Conservation (phyloP, 441 rosid genomes). For the Populus tomentosa region DNA sequence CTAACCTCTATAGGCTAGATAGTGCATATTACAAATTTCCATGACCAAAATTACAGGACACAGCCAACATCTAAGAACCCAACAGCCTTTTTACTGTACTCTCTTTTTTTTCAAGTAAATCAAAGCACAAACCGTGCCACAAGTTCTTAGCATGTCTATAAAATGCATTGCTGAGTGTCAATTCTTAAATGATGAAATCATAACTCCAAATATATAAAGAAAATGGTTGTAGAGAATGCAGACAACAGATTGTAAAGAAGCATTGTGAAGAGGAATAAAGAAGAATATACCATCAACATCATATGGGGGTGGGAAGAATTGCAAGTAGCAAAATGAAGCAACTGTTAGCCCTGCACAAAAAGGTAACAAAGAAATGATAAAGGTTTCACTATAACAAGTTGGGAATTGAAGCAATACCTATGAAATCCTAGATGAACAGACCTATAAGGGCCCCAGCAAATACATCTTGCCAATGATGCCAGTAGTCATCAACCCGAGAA, state of each 20-base stretch:
- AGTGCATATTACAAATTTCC: neutral
- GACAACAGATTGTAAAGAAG: neutral
- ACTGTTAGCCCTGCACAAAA: slow-evolving; percentile 47
- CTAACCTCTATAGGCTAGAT: neutral
- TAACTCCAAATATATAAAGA: neutral
- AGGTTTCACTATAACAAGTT: neutral
- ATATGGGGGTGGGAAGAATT: slow-evolving; percentile 82
- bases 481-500: slow-evolving; percentile 90
- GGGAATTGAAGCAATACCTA: neutral
- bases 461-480: slow-evolving; percentile 99
- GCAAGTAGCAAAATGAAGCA: slow-evolving; percentile 75
- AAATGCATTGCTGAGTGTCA: neutral
- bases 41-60: neutral
- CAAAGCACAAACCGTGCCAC: neutral
- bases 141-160: neutral
- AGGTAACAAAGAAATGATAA: slow-evolving; percentile 13
- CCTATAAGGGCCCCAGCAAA: slow-evolving; percentile 79
- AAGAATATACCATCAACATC: slow-evolving; percentile 55
- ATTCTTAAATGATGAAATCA: neutral
- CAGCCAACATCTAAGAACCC: neutral
- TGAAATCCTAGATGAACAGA: slow-evolving; percentile 19
- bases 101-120: neutral
- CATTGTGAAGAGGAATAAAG: neutral
- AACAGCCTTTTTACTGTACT: neutral
- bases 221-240: neutral